These are phyloP conservation scores for Allium sativum DNA, from an alignment of 106 monocot species.

Conservation along the genomic window DNA sequence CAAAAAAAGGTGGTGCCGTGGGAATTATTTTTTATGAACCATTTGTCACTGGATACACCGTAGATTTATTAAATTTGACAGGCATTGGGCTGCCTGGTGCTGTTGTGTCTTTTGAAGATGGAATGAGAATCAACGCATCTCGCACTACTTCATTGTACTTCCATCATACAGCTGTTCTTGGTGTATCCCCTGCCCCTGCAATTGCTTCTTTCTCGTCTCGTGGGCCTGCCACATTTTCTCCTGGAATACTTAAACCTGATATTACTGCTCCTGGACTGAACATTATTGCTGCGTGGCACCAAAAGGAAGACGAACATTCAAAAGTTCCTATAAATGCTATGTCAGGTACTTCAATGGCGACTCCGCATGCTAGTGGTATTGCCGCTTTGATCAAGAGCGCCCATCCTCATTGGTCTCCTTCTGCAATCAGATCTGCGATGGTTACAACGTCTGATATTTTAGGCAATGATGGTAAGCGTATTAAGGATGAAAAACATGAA, in stretches of 20 bases:
- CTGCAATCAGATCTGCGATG: constrained; percentile 63
- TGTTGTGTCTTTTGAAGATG: constrained; percentile 41
- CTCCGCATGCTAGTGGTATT: constrained; percentile 71
- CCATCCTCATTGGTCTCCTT: constrained; percentile 67
- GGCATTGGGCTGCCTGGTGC: constrained; percentile 67
- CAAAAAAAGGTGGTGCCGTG: constrained; percentile 48
- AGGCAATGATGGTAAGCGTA: constrained; percentile 59
- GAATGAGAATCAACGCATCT: constrained; percentile 32
- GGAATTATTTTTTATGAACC: constrained; percentile 69
- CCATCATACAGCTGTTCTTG: constrained; percentile 9
- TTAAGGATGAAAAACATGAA: constrained; percentile 31
- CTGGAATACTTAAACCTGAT: constrained; percentile 66
- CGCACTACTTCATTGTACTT: constrained; percentile 42
- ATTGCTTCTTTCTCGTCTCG: constrained; percentile 73
- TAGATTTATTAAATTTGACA: constrained; percentile 74
- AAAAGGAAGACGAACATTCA: constrained; percentile 35
- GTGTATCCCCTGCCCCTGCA: constrained; percentile 33
- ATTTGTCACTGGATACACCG: constrained; percentile 32
- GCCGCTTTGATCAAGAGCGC: constrained; percentile 38
- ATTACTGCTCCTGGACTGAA: constrained; percentile 77
- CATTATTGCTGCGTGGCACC: constrained; percentile 83
- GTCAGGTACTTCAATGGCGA: constrained; percentile 88
- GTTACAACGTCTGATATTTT: constrained; percentile 63
- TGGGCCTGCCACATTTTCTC: constrained; percentile 57
- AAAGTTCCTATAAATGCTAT: constrained; percentile 46